phyloP scores from a whole-genome alignment of 495 filamentous ascomycete species.

The Chaetomidium leptoderma region DNA sequence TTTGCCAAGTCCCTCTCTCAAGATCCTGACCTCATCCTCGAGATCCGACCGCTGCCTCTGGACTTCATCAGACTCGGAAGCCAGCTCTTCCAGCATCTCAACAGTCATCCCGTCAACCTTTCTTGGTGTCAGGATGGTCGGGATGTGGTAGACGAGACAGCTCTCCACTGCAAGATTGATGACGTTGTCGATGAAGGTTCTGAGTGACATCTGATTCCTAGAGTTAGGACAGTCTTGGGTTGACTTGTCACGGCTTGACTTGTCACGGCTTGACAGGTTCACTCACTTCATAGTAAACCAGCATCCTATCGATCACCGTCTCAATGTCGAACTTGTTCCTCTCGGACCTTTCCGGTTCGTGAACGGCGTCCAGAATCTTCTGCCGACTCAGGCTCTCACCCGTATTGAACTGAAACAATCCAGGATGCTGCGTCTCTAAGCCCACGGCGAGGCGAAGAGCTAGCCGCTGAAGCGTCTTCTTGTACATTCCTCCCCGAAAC shows the following conservation, averaged over 20 bases:
- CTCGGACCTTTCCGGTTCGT: neutral
- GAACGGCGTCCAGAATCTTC: neutral
- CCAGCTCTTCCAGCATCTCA: conserved; percentile 18
- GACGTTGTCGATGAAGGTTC: conserved; percentile 28
- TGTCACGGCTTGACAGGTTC: neutral
- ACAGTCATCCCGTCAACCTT: conserved; percentile 22
- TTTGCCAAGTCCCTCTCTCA: conserved; percentile 5
- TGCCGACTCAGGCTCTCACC: neutral
- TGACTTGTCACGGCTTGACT: neutral
- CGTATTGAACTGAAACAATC: neutral
- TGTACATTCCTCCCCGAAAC: neutral
- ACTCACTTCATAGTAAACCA: conserved; percentile 1
- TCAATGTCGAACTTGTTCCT: neutral
- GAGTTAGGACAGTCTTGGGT: neutral
- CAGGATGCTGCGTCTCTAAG: neutral
- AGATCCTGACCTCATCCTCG: neutral
- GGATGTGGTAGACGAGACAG: conserved; percentile 30
- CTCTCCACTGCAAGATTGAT: conserved; percentile 29
- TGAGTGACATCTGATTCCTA: conserved; percentile 20
- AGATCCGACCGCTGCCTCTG: neutral
- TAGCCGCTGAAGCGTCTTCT: neutral
- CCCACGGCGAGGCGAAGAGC: neutral
- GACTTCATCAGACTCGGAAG: conserved; percentile 20
- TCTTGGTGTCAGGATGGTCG: conserved; percentile 19
- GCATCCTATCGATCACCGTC: conserved; percentile 1